Conservation (phyloP, 805 yeast genomes). For the Kuraishia floccosa region DNA sequence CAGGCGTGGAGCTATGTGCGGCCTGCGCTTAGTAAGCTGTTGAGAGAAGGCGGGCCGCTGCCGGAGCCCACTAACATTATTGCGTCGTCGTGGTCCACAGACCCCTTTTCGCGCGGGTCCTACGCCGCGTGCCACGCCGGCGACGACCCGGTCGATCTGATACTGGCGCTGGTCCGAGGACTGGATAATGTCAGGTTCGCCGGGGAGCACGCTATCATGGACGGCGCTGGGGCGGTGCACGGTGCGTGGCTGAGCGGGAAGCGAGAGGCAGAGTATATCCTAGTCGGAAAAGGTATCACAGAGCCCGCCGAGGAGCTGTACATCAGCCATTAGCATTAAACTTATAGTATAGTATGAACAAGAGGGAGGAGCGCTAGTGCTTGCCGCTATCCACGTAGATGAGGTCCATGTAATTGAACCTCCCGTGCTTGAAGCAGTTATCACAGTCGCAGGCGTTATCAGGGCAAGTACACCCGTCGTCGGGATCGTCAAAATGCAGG, state of each 20-base stretch:
- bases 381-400: not conserved
- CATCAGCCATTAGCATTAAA: too few species aligned
- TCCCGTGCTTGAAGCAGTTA: constrained; percentile 20
- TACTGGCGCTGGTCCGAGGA: constrained; percentile 52
- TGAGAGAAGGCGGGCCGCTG: constrained; percentile 9
- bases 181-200: constrained; percentile 63
- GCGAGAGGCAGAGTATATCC: constrained; percentile 16
- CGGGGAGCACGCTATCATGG: constrained; percentile 80
- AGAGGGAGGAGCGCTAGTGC: too few species aligned
- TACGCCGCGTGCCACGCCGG: constrained; percentile 63
- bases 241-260: constrained; percentile 79
- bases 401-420: constrained; percentile 3
- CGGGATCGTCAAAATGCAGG: constrained; percentile 11
- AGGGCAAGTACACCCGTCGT: constrained; percentile 18
- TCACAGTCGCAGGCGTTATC: constrained; percentile 18
- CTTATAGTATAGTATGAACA: too few species aligned
- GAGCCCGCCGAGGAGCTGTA: constrained; percentile 1
- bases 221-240: constrained; percentile 87
- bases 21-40: constrained; percentile 33
- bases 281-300: constrained; percentile 2
- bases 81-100: constrained; percentile 67
- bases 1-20: constrained; percentile 45
- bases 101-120: constrained; percentile 73
- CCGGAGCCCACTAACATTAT: constrained; percentile 28
- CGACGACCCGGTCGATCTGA: constrained; percentile 56